phyloP scores from a whole-genome alignment of 1,139 yeast genomes.

The Taiozyma sp. region DNA sequence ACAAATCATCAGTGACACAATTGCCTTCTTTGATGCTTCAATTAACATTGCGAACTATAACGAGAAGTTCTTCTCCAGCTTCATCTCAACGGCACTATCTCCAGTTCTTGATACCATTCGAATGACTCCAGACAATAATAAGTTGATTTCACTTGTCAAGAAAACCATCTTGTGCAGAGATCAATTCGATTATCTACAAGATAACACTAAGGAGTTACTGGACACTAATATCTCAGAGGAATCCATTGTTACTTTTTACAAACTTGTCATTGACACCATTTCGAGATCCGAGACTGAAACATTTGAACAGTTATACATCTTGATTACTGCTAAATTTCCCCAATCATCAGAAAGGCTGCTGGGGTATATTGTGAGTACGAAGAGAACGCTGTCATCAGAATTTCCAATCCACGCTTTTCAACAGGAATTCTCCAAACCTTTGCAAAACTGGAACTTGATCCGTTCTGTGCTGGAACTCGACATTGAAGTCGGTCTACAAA shows the following conservation, averaged over 20 bases:
- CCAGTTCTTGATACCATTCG: slow-evolving; percentile 6
- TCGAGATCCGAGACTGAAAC: slow-evolving; percentile 23
- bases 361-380: slow-evolving; percentile 33
- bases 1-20: slow-evolving; percentile 4
- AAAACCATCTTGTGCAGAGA: slow-evolving; percentile 11
- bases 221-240: slow-evolving; percentile 9
- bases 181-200: slow-evolving; percentile 1
- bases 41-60: slow-evolving; percentile 13
- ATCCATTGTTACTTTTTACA: slow-evolving; percentile 20
- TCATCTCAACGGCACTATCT: slow-evolving; percentile 19
- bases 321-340: slow-evolving; percentile 33
- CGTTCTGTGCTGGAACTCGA: slow-evolving; percentile 43
- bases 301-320: slow-evolving; percentile 38
- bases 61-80: slow-evolving; percentile 13
- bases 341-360: slow-evolving; percentile 37
- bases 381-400: slow-evolving; percentile 43
- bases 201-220: slow-evolving; percentile 7
- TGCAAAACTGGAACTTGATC: slow-evolving; percentile 40
- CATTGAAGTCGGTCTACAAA: slow-evolving; percentile 42
- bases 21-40: slow-evolving; percentile 12
- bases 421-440: slow-evolving; percentile 26
- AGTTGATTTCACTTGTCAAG: slow-evolving; percentile 9
- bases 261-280: slow-evolving; percentile 12
- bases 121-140: background rate
- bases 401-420: slow-evolving; percentile 37